phyloP scores from a whole-genome alignment of 768 basidiomycete species.

The Cyathus striatus region DNA sequence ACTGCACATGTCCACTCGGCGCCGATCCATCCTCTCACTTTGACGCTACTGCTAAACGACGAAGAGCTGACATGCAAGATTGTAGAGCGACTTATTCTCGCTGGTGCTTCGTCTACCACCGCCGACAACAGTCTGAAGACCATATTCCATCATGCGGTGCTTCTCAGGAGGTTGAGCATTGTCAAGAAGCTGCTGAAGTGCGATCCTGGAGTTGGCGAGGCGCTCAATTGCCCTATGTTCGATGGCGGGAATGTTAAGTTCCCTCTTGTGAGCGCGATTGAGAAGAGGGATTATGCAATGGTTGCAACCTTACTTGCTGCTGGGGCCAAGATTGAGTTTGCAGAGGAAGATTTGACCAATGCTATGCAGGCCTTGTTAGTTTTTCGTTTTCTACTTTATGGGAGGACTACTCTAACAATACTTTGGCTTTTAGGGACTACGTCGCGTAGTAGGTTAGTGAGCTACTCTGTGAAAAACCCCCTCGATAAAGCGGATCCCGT shows the following conservation, averaged over 20 bases:
- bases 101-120: constrained; percentile 35
- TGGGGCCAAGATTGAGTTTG: constrained; percentile 29
- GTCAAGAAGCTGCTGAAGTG: constrained; percentile 33
- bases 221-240: constrained; percentile 32
- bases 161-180: constrained; percentile 27
- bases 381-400: too few species aligned
- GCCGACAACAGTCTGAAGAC: constrained; percentile 32
- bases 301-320: constrained; percentile 33
- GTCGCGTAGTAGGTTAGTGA: not conserved
- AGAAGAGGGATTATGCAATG: constrained; percentile 24
- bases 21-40: constrained; percentile 30
- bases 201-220: constrained; percentile 33
- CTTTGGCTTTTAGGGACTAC: too few species aligned
- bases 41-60: constrained; percentile 34
- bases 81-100: constrained; percentile 32
- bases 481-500: constrained; percentile 23
- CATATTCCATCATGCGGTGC: constrained; percentile 35
- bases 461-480: constrained; percentile 17
- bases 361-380: constrained; percentile 28
- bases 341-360: constrained; percentile 29
- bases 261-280: constrained; percentile 34
- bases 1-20: constrained; percentile 12
- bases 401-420: too few species aligned
- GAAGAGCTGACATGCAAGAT: constrained; percentile 34
- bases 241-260: constrained; percentile 19